These are phyloP conservation scores for Globisporangium splendens DNA, from an alignment of 352 stramenopile genomes.

Conservation along the genomic window DNA sequence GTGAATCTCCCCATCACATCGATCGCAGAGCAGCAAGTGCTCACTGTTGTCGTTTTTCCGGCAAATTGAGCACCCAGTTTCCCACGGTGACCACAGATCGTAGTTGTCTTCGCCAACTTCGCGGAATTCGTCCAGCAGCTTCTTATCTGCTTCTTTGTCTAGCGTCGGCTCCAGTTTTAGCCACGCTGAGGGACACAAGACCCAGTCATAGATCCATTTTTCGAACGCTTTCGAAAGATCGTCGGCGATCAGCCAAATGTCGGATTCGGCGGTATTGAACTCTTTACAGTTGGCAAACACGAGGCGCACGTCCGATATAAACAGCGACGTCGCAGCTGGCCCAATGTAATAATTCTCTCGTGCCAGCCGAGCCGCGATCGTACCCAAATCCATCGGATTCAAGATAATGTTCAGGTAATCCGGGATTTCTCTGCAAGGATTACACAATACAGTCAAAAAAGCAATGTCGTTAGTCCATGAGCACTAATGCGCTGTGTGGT, in stretches of 20 bases:
- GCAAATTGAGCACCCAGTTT: constrained; percentile 75
- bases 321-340: constrained; percentile 61
- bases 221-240: constrained; percentile 76
- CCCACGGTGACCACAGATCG: constrained; percentile 74
- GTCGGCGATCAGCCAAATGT: constrained; percentile 76
- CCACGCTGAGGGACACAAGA: constrained; percentile 75
- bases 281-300: constrained; percentile 87
- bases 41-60: constrained; percentile 74
- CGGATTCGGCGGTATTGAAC: constrained; percentile 80
- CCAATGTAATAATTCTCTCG: constrained; percentile 84
- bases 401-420: constrained; percentile 86
- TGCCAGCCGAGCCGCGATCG: constrained; percentile 60
- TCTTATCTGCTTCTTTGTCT: constrained; percentile 38
- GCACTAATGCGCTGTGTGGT: too few relatives aligned
- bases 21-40: constrained; percentile 77
- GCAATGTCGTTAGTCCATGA: too few relatives aligned
- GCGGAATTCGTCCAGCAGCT: constrained; percentile 59
- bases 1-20: constrained; percentile 86
- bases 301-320: constrained; percentile 79
- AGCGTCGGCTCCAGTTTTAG: constrained; percentile 59
- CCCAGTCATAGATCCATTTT: constrained; percentile 87
- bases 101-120: constrained; percentile 57
- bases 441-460: constrained; percentile 1
- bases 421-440: constrained; percentile 44
- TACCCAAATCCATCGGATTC: constrained; percentile 88